Evolutionary conservation across 352 stramenopile species (phyloP).

Genomic region (Aphanomyces astaci): DNA sequence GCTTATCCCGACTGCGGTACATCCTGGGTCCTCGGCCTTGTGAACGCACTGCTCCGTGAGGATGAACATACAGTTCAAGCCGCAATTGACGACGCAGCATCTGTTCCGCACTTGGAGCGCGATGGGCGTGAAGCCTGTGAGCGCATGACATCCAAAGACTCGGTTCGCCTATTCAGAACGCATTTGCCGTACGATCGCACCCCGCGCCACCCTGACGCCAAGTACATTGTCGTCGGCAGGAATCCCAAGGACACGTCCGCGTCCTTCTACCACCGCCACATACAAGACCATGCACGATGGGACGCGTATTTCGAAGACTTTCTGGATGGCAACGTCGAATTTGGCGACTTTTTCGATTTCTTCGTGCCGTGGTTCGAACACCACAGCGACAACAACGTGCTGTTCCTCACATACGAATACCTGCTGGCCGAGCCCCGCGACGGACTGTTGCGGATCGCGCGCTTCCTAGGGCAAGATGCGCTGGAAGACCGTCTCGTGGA

Average conservation of each 20-base stretch:
- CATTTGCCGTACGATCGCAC: slow-evolving; percentile 31
- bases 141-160: slow-evolving; percentile 24
- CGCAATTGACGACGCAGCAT: neutral
- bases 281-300: slow-evolving; percentile 29
- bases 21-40: slow-evolving; percentile 27
- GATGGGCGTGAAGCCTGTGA: slow-evolving; percentile 29
- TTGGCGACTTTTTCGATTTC: slow-evolving; percentile 35
- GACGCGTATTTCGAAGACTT: slow-evolving; percentile 38
- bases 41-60: slow-evolving; percentile 29
- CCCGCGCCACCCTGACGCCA: slow-evolving; percentile 27
- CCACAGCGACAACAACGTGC: slow-evolving; percentile 33
- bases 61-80: slow-evolving; percentile 23
- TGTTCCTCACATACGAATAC: slow-evolving; percentile 36
- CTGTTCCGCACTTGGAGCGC: slow-evolving; percentile 34
- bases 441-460: slow-evolving; percentile 31
- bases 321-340: slow-evolving; percentile 32
- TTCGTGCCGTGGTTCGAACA: slow-evolving; percentile 28
- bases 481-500: slow-evolving; percentile 16
- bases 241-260: slow-evolving; percentile 40
- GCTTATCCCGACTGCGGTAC: slow-evolving; percentile 40
- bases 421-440: slow-evolving; percentile 26
- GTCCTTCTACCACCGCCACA: slow-evolving; percentile 35
- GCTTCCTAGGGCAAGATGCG: slow-evolving; percentile 27
- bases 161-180: slow-evolving; percentile 33
- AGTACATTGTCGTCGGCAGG: slow-evolving; percentile 34